A percentile compares a stretch with the other conserved stretches of the same genome.
Conservation (phyloP, 176 grass and related monocot genomes). For the Coix lacrymajobi region DNA sequence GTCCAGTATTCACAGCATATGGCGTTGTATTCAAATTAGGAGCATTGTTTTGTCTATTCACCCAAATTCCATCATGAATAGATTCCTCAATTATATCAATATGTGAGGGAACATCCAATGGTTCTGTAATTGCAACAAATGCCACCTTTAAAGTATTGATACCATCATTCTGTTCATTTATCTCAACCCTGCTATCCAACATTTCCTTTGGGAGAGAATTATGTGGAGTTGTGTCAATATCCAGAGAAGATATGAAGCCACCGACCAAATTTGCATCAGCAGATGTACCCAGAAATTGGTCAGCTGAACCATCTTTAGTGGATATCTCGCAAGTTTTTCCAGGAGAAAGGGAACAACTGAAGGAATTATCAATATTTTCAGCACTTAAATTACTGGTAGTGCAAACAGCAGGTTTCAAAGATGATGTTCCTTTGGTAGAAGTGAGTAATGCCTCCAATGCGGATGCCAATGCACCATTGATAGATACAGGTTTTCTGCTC, state of each 20-base stretch:
- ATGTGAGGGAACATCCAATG: slow-evolving; percentile 15
- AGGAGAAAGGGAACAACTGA: slow-evolving; percentile 4
- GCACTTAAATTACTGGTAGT: slow-evolving; percentile 8
- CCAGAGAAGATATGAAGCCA: slow-evolving; percentile 18
- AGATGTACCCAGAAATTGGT: not conserved
- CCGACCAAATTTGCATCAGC: slow-evolving; percentile 13
- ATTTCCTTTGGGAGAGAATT: slow-evolving; percentile 20
- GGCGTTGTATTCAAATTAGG: not conserved
- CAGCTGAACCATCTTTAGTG: slow-evolving; percentile 9
- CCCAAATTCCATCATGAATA: slow-evolving; percentile 8
- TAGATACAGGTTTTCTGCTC: slow-evolving; percentile 44
- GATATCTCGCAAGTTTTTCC: slow-evolving; percentile 15
- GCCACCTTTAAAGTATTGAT: not conserved
- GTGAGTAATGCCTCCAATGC: slow-evolving; percentile 64
- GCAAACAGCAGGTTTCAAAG: slow-evolving; percentile 20
- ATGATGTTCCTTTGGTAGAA: slow-evolving; percentile 34
- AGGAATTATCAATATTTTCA: slow-evolving; percentile 20
- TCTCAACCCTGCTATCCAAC: slow-evolving; percentile 19
- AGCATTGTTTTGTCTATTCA: not conserved
- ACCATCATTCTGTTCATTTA: slow-evolving; percentile 11
- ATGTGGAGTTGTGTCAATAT: slow-evolving; percentile 14
- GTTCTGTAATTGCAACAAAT: slow-evolving; percentile 12
- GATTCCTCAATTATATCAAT: slow-evolving; percentile 8
- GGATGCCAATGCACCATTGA: slow-evolving; percentile 73
- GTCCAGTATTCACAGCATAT: slow-evolving; percentile 1